These are phyloP conservation scores for Penicillium sp. DNA, from an alignment of 2,329 filamentous ascomycete genomes.

Conservation along the genomic window DNA sequence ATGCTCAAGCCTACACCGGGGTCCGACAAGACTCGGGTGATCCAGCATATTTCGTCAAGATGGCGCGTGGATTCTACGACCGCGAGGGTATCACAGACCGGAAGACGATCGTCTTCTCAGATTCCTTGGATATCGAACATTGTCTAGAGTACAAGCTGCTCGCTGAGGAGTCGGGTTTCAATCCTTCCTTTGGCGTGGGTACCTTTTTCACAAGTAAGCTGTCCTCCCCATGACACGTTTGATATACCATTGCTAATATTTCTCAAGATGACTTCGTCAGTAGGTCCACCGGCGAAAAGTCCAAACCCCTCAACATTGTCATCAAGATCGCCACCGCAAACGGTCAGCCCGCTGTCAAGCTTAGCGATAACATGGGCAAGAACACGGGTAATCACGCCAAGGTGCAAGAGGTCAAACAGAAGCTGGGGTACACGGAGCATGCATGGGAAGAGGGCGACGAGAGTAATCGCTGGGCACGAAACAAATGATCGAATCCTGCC, in stretches of 20 bases:
- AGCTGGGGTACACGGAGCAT: slow-evolving; percentile 79
- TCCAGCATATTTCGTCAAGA: slow-evolving; percentile 69
- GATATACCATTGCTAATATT: slow-evolving; percentile 2
- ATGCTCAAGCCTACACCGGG: slow-evolving; percentile 75
- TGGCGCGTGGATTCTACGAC: slow-evolving; percentile 77
- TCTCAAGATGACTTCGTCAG: slow-evolving; percentile 68
- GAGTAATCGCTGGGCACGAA: slow-evolving; percentile 66
- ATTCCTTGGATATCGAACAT: slow-evolving; percentile 84
- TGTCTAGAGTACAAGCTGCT: slow-evolving; percentile 85
- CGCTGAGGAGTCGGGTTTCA: slow-evolving; percentile 73
- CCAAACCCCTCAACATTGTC: slow-evolving; percentile 88
- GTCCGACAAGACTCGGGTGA: slow-evolving; percentile 89
- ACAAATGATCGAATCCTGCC: slow-evolving; percentile 8
- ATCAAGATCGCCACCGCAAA: slow-evolving; percentile 88
- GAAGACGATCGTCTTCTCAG: slow-evolving; percentile 92
- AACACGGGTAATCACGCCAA: slow-evolving; percentile 82
- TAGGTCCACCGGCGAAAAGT: slow-evolving; percentile 68
- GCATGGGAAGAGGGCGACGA: slow-evolving; percentile 81
- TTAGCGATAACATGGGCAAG: slow-evolving; percentile 86
- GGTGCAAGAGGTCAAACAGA: slow-evolving; percentile 75
- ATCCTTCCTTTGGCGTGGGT: slow-evolving; percentile 85
- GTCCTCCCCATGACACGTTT: not conserved
- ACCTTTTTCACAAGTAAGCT: slow-evolving; percentile 81
- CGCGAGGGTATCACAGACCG: slow-evolving; percentile 65
- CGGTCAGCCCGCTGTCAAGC: slow-evolving; percentile 80